Percentiles rank a stretch among this genome's conserved stretches.
Conservation (phyloP, 257 asterid genomes). For the Rehmannia glutinosa region DNA sequence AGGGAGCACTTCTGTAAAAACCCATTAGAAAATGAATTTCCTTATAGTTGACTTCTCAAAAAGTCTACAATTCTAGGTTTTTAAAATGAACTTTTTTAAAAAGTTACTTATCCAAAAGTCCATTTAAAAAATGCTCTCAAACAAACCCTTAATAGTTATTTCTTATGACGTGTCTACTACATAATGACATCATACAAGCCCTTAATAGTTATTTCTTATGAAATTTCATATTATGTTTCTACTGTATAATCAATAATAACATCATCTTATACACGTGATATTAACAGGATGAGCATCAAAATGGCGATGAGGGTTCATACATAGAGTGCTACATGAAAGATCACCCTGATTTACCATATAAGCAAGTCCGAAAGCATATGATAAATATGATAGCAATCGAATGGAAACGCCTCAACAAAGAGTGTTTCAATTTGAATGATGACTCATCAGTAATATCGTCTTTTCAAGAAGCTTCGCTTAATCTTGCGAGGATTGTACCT, state of each 20-base stretch:
- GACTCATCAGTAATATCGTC: background rate
- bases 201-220: too few species aligned
- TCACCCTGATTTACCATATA: background rate
- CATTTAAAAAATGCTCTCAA: too few species aligned
- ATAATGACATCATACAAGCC: too few species aligned
- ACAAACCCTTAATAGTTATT: too few species aligned
- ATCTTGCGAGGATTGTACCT: slow-evolving; percentile 34
- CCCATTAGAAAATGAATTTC: too few species aligned
- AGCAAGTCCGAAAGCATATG: slow-evolving; percentile 16
- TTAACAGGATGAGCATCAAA: slow-evolving; percentile 30
- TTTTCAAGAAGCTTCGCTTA: slow-evolving; percentile 28
- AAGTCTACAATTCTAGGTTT: too few species aligned
- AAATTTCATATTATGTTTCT: too few species aligned
- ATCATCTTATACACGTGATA: background rate
- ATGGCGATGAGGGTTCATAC: slow-evolving; percentile 33
- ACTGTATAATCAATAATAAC: background rate
- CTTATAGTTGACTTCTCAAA: too few species aligned
- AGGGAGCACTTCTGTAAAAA: too few species aligned
- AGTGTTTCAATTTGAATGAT: slow-evolving; percentile 13
- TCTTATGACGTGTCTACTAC: too few species aligned
- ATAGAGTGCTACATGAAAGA: slow-evolving; percentile 29
- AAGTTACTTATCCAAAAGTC: too few species aligned
- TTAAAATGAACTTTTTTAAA: too few species aligned
- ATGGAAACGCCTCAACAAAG: slow-evolving; percentile 31
- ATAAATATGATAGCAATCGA: slow-evolving; percentile 7